phyloP scores from a whole-genome alignment of 148 eudicot genomes.

The Rheum nobile region DNA sequence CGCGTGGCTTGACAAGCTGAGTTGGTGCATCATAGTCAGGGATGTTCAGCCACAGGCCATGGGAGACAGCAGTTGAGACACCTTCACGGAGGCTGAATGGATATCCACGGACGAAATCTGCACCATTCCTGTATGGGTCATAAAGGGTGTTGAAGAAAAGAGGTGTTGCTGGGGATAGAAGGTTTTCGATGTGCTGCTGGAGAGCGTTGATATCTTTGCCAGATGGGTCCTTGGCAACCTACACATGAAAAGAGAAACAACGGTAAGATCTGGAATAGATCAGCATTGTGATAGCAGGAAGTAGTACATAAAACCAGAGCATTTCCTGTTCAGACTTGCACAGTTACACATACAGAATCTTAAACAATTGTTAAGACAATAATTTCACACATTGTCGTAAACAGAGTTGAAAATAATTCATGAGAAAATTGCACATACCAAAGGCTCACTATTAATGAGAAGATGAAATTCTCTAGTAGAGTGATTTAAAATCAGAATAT shows the following conservation, averaged over 20 bases:
- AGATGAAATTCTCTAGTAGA: not conserved
- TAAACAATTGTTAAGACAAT: not conserved
- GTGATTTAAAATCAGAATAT: not conserved
- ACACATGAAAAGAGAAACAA: not conserved
- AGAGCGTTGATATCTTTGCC: slow-evolving; percentile 74
- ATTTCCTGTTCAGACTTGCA: not conserved
- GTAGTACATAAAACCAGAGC: not conserved
- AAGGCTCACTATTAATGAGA: not conserved
- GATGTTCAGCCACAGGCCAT: slow-evolving; percentile 75
- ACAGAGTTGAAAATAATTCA: not conserved
- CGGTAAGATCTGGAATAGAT: not conserved
- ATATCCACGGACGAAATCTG: slow-evolving; percentile 82
- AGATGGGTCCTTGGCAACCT: slow-evolving; percentile 80
- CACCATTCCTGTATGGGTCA: slow-evolving; percentile 68
- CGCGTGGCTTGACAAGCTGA: slow-evolving; percentile 85
- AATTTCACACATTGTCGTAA: not conserved
- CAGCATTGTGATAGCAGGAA: not conserved
- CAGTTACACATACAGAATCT: not conserved
- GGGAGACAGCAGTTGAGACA: slow-evolving; percentile 72
- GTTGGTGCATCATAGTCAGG: slow-evolving; percentile 91
- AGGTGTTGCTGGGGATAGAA: slow-evolving; percentile 62
- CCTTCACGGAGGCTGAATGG: slow-evolving; percentile 87
- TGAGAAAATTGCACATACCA: not conserved
- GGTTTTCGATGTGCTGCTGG: slow-evolving; percentile 68
- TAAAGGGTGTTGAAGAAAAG: slow-evolving; percentile 81